Evolutionary conservation across 1,139 yeast genomes (phyloP).

Genomic region (Kodamaea sp.): DNA sequence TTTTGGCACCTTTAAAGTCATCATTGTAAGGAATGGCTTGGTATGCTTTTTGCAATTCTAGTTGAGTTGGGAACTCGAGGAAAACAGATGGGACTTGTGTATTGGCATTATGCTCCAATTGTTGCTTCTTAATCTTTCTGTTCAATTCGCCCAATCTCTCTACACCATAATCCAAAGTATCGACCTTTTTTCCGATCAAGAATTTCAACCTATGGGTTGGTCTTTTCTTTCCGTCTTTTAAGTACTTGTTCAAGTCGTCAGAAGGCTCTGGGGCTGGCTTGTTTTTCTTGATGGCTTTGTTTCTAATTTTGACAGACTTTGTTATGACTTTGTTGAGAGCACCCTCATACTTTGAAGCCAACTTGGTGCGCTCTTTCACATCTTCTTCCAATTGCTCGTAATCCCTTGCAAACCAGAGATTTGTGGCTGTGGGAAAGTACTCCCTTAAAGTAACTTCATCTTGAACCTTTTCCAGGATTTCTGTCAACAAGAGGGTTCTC

Average conservation of each 20-base stretch:
- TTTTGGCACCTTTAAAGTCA: constrained; percentile 64
- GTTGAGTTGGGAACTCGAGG: constrained; percentile 82
- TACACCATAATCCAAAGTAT: constrained; percentile 71
- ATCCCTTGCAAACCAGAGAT: constrained; percentile 66
- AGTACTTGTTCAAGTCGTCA: constrained; percentile 54
- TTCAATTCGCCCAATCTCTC: constrained; percentile 70
- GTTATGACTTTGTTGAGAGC: constrained; percentile 55
- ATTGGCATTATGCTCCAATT: constrained; percentile 45
- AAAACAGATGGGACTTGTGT: constrained; percentile 73
- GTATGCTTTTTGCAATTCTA: constrained; percentile 85
- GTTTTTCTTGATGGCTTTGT: constrained; percentile 59
- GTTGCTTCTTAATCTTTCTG: constrained; percentile 61
- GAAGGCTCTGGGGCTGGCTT: constrained; percentile 54
- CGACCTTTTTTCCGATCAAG: constrained; percentile 78
- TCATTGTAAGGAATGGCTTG: constrained; percentile 72
- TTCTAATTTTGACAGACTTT: constrained; percentile 57
- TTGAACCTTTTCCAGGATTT: constrained; percentile 50
- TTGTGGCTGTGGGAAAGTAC: constrained; percentile 61
- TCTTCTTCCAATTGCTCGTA: constrained; percentile 51
- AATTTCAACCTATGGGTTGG: constrained; percentile 63
- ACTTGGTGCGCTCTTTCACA: constrained; percentile 56
- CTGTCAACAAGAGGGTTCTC: constrained; percentile 67
- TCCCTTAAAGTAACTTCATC: constrained; percentile 54
- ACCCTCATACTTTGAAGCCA: constrained; percentile 58
- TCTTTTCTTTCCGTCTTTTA: constrained; percentile 63